phyloP scores from a whole-genome alignment of 495 filamentous ascomycete genomes.

The Pseudoneurospora amorphoporcata region DNA sequence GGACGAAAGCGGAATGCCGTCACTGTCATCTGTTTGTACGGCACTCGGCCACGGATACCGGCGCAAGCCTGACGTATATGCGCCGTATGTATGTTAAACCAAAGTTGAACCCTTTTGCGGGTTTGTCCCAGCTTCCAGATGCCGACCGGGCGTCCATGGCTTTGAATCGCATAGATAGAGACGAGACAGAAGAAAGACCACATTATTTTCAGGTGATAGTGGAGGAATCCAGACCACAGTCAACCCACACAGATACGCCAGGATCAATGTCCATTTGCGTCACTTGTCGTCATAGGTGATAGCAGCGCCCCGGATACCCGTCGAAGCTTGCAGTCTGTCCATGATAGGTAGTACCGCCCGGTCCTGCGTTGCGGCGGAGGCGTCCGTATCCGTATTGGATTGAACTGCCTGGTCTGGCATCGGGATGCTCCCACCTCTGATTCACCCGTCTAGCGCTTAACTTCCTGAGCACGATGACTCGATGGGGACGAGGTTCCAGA shows the following conservation, averaged over 20 bases:
- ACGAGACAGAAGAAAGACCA: not conserved
- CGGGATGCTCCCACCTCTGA: not conserved
- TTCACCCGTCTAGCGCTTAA: not conserved
- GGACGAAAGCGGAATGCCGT: not conserved
- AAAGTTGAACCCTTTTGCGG: not conserved
- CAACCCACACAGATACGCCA: not conserved
- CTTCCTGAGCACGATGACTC: not conserved
- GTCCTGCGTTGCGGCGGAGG: not conserved
- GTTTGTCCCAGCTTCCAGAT: not conserved
- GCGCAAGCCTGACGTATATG: not conserved
- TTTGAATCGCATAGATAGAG: not conserved
- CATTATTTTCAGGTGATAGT: not conserved
- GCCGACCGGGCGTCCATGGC: not conserved
- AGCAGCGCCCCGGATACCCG: not conserved
- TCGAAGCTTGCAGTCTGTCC: not conserved
- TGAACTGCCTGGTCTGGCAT: not conserved
- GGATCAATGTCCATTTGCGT: not conserved
- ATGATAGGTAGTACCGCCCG: not conserved
- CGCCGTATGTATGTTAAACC: not conserved
- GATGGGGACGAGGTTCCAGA: not conserved
- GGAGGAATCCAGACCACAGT: not conserved
- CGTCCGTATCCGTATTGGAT: not conserved
- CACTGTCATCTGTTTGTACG: not conserved
- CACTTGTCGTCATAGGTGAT: slow-evolving; percentile 10
- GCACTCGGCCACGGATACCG: not conserved